Base-by-base conservation (phyloP, 768 basidiomycete species). In the Calocybe indica region DNA sequence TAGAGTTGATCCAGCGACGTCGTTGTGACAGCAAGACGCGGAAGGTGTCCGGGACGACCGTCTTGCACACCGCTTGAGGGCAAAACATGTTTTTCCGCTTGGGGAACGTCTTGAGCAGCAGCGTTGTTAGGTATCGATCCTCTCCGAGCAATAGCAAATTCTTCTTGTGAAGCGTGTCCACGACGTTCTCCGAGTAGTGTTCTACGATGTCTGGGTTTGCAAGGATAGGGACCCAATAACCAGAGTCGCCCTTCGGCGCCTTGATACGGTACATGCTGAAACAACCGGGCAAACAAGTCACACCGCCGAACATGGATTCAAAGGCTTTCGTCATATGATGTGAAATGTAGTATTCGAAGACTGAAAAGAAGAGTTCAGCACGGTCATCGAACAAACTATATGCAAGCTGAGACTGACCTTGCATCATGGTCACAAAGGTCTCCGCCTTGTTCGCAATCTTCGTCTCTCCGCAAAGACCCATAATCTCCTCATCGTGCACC, bases 231-330 rank as follows among this genome's bases (percentile, higher is more conserved):
- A 99, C 96, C 94, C 95, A 99, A 68, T 92, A 98, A 11, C 93
- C 94, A 40, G 80, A 80, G 50, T 88, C 85, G 40, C 92, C 93
- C 68, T 98, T 99, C n/a, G 94, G 94, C 11, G 94, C 89, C 71
- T 98, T 99, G 82, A 97, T 93, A 55, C 96, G 85, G 71, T 98
- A 98, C 95, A 97, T 98, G 56, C 86, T 91, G 80, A 99, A 99
- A 73, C 96, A 99, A 54, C 96, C 96, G 15, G 96, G 96, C 55
- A 99, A 76, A 79, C 96, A 99, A 47, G 96, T 98, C 6, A 99
- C 96, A 76, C 95, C 93, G 60, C 96, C 96, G 58, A 98, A 98
- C 85, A 95, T 94, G 3, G 94, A 92, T 70, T 99, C 96, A 74
- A 98, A 98, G 3, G 95, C 95, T 74, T 99, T 99, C 35, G 92